These are phyloP conservation scores for Cordyceps sp. DNA, from an alignment of 2,329 filamentous ascomycete genomes.

Conservation along the genomic window DNA sequence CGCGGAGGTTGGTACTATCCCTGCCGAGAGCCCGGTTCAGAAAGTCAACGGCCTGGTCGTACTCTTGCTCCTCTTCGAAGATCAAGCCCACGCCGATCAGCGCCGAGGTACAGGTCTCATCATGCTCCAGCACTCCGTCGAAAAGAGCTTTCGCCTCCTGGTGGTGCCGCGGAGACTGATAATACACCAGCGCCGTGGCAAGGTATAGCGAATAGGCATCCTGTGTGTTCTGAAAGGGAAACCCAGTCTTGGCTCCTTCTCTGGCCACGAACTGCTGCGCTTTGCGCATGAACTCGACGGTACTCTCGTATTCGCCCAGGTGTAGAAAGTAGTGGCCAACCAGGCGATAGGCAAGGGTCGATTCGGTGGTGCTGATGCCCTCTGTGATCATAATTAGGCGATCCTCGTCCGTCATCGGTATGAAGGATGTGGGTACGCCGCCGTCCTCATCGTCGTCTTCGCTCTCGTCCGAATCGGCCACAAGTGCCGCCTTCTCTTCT, in stretches of 20 bases:
- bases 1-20: constrained; percentile 57
- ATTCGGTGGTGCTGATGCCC: constrained; percentile 49
- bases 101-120: constrained; percentile 60
- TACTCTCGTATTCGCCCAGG: constrained; percentile 70
- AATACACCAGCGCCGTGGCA: constrained; percentile 76
- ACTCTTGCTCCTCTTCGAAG: constrained; percentile 85
- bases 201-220: constrained; percentile 65
- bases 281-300: constrained; percentile 63
- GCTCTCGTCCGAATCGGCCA: constrained; percentile 32
- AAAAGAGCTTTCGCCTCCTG: constrained; percentile 78
- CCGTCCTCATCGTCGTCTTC: constrained; percentile 45
- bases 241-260: constrained; percentile 49
- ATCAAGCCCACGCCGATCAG: constrained; percentile 84
- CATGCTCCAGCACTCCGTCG: constrained; percentile 60
- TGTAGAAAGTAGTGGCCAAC: constrained; percentile 71
- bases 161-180: constrained; percentile 81
- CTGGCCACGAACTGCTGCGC: constrained; percentile 44
- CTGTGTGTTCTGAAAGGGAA: constrained; percentile 49
- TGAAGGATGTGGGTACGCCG: constrained; percentile 32
- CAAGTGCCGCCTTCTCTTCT: constrained; percentile 6
- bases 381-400: constrained; percentile 67
- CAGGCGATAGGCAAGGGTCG: constrained; percentile 67
- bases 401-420: constrained; percentile 57
- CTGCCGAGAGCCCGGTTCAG: constrained; percentile 58
- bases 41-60: constrained; percentile 64